phyloP scores from a whole-genome alignment of 441 rosid species.

The Brassica hybrid region DNA sequence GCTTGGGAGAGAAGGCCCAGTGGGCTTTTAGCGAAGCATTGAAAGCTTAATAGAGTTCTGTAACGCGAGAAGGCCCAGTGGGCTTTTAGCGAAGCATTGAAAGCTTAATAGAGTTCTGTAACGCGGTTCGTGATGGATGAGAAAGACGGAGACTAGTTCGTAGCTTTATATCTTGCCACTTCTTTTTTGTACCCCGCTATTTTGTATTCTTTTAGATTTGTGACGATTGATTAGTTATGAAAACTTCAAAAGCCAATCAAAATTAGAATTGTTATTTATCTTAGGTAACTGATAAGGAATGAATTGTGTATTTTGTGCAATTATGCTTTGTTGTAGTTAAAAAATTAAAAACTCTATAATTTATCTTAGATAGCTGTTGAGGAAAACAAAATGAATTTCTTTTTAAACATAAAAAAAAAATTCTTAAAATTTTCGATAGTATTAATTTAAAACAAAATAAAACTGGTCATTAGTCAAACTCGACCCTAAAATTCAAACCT shows the following conservation, averaged over 20 bases:
- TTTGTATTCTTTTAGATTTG: not conserved
- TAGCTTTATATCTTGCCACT: not conserved
- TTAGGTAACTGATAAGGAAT: not conserved
- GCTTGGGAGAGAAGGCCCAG: conserved; percentile 46
- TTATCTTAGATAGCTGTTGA: not conserved
- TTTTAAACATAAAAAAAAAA: no score
- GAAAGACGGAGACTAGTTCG: conserved; percentile 32
- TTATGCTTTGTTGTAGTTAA: not conserved
- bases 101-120: no score
- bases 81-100: no score
- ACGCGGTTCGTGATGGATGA: conserved; percentile 15
- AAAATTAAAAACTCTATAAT: not conserved
- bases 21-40: conserved; percentile 52
- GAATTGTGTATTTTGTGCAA: not conserved
- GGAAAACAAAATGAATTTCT: not conserved
- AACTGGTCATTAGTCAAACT: no score
- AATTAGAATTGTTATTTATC: not conserved
- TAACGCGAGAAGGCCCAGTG: no score
- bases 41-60: conserved; percentile 34
- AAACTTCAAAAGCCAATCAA: not conserved
- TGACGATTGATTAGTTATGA: not conserved
- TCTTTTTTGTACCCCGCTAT: not conserved
- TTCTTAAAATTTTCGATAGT: no score
- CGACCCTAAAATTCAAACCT: not conserved
- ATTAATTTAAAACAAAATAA: no score